These are phyloP conservation scores for Oryza coarctata DNA, from an alignment of 176 grass and related monocot genomes.

Conservation along the genomic window DNA sequence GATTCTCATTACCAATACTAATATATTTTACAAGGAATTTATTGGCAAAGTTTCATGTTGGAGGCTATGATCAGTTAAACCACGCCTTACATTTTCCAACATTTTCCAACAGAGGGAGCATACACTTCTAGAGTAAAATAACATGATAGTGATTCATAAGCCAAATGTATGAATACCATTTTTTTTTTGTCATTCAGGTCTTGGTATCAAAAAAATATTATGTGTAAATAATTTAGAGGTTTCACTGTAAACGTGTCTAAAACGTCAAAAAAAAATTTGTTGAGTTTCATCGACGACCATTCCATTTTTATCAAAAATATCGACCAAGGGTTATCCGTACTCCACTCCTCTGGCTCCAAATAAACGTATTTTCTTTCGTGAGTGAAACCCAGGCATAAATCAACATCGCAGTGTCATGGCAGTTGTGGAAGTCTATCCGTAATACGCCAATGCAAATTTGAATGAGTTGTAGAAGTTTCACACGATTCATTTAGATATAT, in stretches of 20 bases:
- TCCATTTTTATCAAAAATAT: background rate
- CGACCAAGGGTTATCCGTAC: background rate
- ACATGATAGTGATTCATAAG: no score
- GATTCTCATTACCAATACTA: no score
- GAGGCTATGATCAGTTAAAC: no score
- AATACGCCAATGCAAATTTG: background rate
- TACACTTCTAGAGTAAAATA: no score
- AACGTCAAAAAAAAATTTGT: background rate
- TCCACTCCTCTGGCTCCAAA: background rate
- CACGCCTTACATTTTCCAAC: no score
- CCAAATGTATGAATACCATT: no score
- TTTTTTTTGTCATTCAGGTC: no score
- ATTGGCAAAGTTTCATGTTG: no score
- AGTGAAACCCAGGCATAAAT: background rate
- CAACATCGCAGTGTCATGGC: background rate
- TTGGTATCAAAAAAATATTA: no score
- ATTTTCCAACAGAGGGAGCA: no score
- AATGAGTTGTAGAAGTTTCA: background rate
- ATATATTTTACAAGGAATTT: no score
- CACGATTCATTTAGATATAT: background rate
- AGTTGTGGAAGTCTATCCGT: background rate
- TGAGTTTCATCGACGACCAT: background rate
- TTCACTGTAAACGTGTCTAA: background rate
- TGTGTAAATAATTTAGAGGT: background rate
- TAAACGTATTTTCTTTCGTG: background rate